Conservation (phyloP, 495 filamentous ascomycete species). For the Penicillium odoratum region DNA sequence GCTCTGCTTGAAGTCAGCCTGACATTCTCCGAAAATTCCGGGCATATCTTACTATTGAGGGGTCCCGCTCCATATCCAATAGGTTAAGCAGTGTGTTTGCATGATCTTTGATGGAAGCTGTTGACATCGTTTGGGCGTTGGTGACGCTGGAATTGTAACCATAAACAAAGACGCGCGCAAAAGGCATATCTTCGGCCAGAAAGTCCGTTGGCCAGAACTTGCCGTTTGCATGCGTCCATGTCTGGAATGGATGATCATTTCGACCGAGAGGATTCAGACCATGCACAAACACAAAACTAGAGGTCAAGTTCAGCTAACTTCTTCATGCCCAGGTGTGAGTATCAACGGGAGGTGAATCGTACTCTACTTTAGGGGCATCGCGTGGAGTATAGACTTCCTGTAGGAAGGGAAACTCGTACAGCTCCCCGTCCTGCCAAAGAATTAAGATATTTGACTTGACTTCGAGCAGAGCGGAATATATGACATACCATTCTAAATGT, state of each 20-base stretch:
- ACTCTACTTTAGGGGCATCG: constrained; percentile 36
- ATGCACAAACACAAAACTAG: constrained; percentile 41
- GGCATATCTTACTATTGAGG: constrained; percentile 19
- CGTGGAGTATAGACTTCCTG: constrained; percentile 35
- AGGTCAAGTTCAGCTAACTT: background rate
- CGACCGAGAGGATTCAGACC: constrained; percentile 40
- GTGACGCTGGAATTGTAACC: constrained; percentile 47
- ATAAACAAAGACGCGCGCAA: constrained; percentile 42
- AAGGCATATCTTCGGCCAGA: constrained; percentile 40
- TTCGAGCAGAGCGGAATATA: background rate
- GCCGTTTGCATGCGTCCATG: constrained; percentile 40
- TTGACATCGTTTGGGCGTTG: constrained; percentile 40
- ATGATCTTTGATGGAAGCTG: constrained; percentile 40
- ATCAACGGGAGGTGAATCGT: background rate
- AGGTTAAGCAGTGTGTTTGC: constrained; percentile 40
- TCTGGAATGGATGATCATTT: constrained; percentile 41
- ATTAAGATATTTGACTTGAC: background rate
- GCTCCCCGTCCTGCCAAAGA: constrained; percentile 22
- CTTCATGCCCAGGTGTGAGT: background rate
- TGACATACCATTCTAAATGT: constrained; percentile 12
- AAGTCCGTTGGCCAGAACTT: constrained; percentile 45
- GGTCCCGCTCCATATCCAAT: constrained; percentile 34
- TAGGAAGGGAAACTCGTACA: constrained; percentile 39
- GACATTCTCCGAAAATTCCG: background rate
- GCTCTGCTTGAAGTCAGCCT: constrained; percentile 10